These are phyloP conservation scores for Dispira simplex DNA, from an alignment of 192 early-diverging fungal species.

Conservation along the genomic window DNA sequence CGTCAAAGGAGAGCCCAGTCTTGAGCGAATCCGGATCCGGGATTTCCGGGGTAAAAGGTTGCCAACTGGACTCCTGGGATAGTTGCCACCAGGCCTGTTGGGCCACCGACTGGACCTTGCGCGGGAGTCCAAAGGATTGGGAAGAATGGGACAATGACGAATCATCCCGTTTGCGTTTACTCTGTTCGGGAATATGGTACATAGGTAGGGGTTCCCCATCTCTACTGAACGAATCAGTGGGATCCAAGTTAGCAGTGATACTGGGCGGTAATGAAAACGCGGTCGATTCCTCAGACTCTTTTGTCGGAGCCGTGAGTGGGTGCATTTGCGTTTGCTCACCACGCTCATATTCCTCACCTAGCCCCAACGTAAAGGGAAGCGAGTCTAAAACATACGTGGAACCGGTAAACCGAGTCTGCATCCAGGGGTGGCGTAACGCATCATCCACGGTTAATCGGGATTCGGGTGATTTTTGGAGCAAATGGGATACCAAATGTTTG, in stretches of 20 bases:
- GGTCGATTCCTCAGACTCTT: not conserved
- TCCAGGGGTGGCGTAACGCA: slow-evolving; percentile 38
- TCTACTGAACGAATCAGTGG: not conserved
- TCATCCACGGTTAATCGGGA: slow-evolving; percentile 32
- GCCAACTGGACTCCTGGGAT: too few relatives aligned
- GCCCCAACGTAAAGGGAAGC: not conserved
- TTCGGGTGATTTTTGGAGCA: slow-evolving; percentile 30
- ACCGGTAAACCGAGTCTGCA: slow-evolving; percentile 17
- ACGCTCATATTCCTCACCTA: not conserved
- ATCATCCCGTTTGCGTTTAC: slow-evolving; percentile 4
- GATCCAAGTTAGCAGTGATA: not conserved
- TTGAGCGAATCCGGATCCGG: too few relatives aligned
- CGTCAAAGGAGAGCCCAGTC: too few relatives aligned
- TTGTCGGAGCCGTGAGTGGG: not conserved
- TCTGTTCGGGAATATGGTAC: not conserved
- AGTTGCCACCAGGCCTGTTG: too few relatives aligned
- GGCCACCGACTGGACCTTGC: too few relatives aligned
- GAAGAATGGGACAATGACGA: not conserved
- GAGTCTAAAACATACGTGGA: slow-evolving; percentile 13
- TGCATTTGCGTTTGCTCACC: not conserved
- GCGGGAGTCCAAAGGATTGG: too few relatives aligned
- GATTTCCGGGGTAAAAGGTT: too few relatives aligned
- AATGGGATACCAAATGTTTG: slow-evolving; percentile 28
- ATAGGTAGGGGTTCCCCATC: not conserved
- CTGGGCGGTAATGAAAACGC: not conserved